A percentile compares a stretch with the other conserved stretches of the same genome.
Evolutionary conservation across 441 rosid species (phyloP).

Genomic region (Viola pubescens): DNA sequence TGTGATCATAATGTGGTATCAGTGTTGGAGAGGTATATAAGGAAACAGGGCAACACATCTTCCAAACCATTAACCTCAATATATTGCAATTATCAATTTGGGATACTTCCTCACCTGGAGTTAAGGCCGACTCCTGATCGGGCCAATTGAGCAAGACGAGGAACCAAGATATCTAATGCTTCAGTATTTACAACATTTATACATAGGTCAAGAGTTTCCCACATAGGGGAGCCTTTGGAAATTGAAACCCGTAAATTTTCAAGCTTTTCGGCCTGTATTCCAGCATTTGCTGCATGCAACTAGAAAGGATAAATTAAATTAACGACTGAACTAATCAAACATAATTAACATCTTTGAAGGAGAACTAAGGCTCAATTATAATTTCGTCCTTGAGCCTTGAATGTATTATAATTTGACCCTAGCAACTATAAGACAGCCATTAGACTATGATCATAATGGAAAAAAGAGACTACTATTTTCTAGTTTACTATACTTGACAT

Average conservation of each 20-base stretch:
- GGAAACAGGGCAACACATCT: background rate
- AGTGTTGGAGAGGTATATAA: too few species aligned
- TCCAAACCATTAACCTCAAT: background rate
- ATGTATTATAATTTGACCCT: too few species aligned
- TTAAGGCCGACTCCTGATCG: slow-evolving; percentile 95
- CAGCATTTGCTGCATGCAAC: slow-evolving; percentile 97
- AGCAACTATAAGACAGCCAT: too few species aligned
- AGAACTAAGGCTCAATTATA: too few species aligned
- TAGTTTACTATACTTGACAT: too few species aligned
- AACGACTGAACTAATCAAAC: slow-evolving; percentile 1
- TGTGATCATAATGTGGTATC: too few species aligned
- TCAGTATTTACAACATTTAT: slow-evolving; percentile 67
- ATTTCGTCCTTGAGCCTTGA: too few species aligned
- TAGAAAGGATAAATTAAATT: slow-evolving; percentile 28
- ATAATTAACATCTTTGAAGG: too few species aligned
- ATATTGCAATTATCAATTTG: background rate
- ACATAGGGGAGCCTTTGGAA: slow-evolving; percentile 97
- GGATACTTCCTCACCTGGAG: slow-evolving; percentile 57
- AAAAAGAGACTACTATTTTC: too few species aligned
- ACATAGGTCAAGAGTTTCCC: slow-evolving; percentile 99
- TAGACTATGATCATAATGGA: too few species aligned
- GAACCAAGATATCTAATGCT: slow-evolving; percentile 74
- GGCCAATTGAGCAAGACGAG: slow-evolving; percentile 82
- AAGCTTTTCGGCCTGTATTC: slow-evolving; percentile 90
- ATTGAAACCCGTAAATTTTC: slow-evolving; percentile 90